A percentile compares a stretch with the other conserved stretches of the same genome.
These are phyloP conservation scores for Chalciporus chontae DNA, from an alignment of 768 basidiomycete species.

Conservation along the genomic window DNA sequence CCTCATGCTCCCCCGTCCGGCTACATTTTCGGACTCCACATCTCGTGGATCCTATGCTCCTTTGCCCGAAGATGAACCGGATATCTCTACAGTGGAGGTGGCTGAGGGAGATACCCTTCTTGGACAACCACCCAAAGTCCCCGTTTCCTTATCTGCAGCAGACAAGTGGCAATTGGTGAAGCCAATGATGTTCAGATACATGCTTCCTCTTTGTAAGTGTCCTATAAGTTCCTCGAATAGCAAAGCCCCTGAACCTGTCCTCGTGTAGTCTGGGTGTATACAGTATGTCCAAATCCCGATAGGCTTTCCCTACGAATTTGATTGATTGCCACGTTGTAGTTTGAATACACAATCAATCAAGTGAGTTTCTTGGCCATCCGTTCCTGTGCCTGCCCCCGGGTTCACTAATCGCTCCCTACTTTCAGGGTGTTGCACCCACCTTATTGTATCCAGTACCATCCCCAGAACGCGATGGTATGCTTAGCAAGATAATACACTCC, in stretches of 20 bases:
- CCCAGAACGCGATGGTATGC: slow-evolving; percentile 50
- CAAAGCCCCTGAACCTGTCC: slow-evolving; percentile 11
- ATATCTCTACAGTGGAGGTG: slow-evolving; percentile 16
- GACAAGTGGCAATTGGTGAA: slow-evolving; percentile 83
- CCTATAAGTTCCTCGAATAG: background rate
- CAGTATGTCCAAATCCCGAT: slow-evolving; percentile 38
- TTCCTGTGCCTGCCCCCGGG: background rate
- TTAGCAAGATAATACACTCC: slow-evolving; percentile 77
- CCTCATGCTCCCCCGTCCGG: slow-evolving; percentile 66
- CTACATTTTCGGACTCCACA: slow-evolving; percentile 45
- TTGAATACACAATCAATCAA: slow-evolving; percentile 92
- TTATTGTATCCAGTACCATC: slow-evolving; percentile 84
- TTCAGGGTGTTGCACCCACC: slow-evolving; percentile 83
- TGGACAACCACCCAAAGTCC: slow-evolving; percentile 36
- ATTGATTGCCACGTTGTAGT: slow-evolving; percentile 43
- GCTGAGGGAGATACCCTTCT: slow-evolving; percentile 30
- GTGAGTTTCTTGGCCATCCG: slow-evolving; percentile 30
- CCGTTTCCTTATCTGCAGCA: slow-evolving; percentile 50
- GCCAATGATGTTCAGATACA: slow-evolving; percentile 78
- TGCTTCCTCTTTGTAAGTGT: slow-evolving; percentile 87
- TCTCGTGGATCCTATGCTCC: slow-evolving; percentile 35
- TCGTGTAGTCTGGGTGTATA: slow-evolving; percentile 53
- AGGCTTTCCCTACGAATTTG: background rate
- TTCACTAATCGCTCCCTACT: background rate
- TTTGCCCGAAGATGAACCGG: slow-evolving; percentile 34